Base-by-base conservation (phyloP, 2,329 filamentous ascomycete species). In the Exophiala dermatitidis region DNA sequence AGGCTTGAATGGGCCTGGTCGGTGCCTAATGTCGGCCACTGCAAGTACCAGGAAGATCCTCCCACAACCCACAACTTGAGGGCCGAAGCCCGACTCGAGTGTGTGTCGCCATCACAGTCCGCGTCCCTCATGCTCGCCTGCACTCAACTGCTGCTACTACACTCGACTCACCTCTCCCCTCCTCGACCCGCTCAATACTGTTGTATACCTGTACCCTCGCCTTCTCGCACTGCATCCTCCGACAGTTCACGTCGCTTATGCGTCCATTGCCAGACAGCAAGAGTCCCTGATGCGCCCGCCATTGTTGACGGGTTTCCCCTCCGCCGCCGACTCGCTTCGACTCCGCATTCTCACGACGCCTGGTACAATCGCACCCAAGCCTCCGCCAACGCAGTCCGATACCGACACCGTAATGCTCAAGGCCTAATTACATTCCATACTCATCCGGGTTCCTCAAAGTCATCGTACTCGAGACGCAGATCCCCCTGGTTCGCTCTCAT, bases 261-360 rank as follows among this genome's bases (percentile, higher is more conserved):
- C 19, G 19, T 19, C 19, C 19, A 19, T 19, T 19, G 19, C 1
- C 19, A 19, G 19, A 19, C 19, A 19, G 19, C 19, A 19, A 19
- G 19, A 19, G 19, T 5, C 12, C 5, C 38, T 28, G 2, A 41
- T 41, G 38, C 12, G 38, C 38, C 38, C 19, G 38, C 10, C 38
- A 41, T 41, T 26, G 6, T 26, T 41, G 19, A 19, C 31, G 40
- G 43, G 10, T 33, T 29, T 31, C 31, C 42, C 42, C 42, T 45
- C 28, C 29, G 33, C 38, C 52, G 43, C 28, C 36, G 29, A 40
- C 38, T 31, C 32, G 40, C 47, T 26, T 30, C 34, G 43, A 51
- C 52, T 55, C 52, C 52, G 52, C 52, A 51, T 37, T n/a, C 38
- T 26, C 12, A 41, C 38, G 10, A n/a, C 7, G 38, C 38, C 12